phyloP scores from a whole-genome alignment of 345 rosid genomes.

The Salix dunnii region DNA sequence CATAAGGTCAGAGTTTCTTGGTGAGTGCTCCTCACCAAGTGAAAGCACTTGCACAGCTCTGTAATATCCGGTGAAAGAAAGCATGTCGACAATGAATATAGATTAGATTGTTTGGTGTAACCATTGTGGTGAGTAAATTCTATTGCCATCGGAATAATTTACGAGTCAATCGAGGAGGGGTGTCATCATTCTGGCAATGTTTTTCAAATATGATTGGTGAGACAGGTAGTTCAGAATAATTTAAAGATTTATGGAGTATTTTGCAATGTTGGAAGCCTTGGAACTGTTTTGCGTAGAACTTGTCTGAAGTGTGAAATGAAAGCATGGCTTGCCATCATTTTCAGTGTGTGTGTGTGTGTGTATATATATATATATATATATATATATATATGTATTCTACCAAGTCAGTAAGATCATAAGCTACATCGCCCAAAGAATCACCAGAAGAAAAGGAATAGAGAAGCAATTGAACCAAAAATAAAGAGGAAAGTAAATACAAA shows the following conservation, averaged over 20 bases:
- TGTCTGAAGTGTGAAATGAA: background rate
- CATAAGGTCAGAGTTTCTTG: conserved; percentile 78
- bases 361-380: no score
- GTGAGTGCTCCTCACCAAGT: conserved; percentile 46
- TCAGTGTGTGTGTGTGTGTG: background rate
- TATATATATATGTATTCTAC: no score
- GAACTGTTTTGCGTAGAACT: no score
- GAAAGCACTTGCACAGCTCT: conserved; percentile 34
- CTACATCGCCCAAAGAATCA: conserved; percentile 1
- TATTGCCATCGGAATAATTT: no score
- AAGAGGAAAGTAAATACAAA: conserved; percentile 47
- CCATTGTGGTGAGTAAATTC: no score
- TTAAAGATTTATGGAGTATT: no score
- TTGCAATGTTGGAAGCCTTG: no score
- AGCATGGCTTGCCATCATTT: background rate
- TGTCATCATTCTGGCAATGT: no score
- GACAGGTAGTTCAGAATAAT: no score
- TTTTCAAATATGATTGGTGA: no score
- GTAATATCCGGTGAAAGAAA: conserved; percentile 2
- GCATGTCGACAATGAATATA: background rate
- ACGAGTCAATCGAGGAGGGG: no score
- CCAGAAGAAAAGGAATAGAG: conserved; percentile 44
- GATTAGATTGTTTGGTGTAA: background rate
- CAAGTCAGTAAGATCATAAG: no score
- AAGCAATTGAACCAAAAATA: conserved; percentile 53